Evolutionary conservation across 2,329 filamentous ascomycete species (phyloP).

Genomic region (Trichoderma endophyticum): DNA sequence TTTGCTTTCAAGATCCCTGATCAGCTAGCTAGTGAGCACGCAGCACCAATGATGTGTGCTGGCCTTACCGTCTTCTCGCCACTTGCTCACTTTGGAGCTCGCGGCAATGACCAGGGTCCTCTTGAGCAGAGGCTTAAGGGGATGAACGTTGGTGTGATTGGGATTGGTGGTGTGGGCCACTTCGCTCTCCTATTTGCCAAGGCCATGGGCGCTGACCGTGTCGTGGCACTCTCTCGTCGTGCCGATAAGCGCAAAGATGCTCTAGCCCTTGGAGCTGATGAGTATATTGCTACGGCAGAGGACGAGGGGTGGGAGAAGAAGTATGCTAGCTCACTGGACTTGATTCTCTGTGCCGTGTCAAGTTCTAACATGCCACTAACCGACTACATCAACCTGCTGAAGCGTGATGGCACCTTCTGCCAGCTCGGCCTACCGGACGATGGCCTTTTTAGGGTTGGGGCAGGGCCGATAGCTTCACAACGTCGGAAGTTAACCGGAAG

Average conservation of each 20-base stretch:
- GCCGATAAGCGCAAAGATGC: conserved; percentile 53
- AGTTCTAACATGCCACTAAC: conserved; percentile 53
- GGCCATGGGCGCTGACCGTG: conserved; percentile 59
- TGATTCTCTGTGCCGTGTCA: conserved; percentile 58
- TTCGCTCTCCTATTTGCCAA: conserved; percentile 65
- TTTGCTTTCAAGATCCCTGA: conserved; percentile 51
- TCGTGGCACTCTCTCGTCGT: conserved; percentile 56
- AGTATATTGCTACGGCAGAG: conserved; percentile 40
- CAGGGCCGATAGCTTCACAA: conserved; percentile 39
- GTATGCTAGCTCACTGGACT: conserved; percentile 48
- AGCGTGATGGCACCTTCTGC: conserved; percentile 58
- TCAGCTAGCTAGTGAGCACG: conserved; percentile 35
- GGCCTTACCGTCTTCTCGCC: conserved; percentile 66
- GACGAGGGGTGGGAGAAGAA: conserved; percentile 50
- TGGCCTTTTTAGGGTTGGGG: conserved; percentile 32
- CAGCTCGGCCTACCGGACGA: conserved; percentile 50
- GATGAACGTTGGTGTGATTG: conserved; percentile 63
- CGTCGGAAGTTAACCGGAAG: conserved; percentile 45
- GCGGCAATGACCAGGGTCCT: neutral
- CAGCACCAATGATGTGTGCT: conserved; percentile 65
- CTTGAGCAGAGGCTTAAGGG: conserved; percentile 41
- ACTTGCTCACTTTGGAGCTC: conserved; percentile 32
- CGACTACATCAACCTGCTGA: conserved; percentile 59
- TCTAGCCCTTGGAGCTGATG: conserved; percentile 54
- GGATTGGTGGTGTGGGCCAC: conserved; percentile 65